Base-by-base conservation (phyloP, 495 filamentous ascomycete species). In the Filosporella fistucella region DNA sequence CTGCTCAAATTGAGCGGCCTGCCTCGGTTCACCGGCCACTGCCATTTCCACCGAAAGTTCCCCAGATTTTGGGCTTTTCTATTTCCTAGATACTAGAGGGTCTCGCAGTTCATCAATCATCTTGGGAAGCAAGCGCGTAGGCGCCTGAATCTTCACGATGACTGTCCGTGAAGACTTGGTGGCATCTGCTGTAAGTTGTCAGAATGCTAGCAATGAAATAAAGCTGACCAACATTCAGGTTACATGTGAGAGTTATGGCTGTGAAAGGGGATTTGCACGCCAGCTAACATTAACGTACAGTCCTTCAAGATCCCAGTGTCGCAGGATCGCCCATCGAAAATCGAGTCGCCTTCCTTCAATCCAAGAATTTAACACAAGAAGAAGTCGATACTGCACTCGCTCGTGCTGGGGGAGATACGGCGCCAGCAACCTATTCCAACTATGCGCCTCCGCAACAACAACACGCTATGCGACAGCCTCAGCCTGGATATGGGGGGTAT, bases 361-460 rank as follows among this genome's bases (percentile, higher is more conserved):
- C 91, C 0, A 99, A 99, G 67, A 96, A 97, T 61, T 76, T 99
- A 13, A 96, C 91, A 2, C 87, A 89, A 66, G 90, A 97, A 66
- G 93, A 99, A 66, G 82, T 99, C 47, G 88, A 89, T 60, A 68
- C 80, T 28, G 86, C 93, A 16, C 77, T 99, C 45, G 80, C 86
- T 32, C 78, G 91, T 51, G 80, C 77, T 30, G 79, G 81, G 24
- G 75, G 84, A 47, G 70, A 77, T 48, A 51, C 56, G 23, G 59
- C 75, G n/a, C 60, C 72, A 37, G 54, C 72, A 22, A 59, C 62
- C 24, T 63, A 68, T 51, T 58, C 67, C 56, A 70, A 65, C 57
- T 72, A 76, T 63, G 58, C 68, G 30, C 63, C 76, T 36, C 59
- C 66, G 26, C 66, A 76, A 52, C n/a, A n/a, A n/a, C n/a, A n/a